Conservation (phyloP, 2,329 filamentous ascomycete genomes). For the Hypoxylon sp. region DNA sequence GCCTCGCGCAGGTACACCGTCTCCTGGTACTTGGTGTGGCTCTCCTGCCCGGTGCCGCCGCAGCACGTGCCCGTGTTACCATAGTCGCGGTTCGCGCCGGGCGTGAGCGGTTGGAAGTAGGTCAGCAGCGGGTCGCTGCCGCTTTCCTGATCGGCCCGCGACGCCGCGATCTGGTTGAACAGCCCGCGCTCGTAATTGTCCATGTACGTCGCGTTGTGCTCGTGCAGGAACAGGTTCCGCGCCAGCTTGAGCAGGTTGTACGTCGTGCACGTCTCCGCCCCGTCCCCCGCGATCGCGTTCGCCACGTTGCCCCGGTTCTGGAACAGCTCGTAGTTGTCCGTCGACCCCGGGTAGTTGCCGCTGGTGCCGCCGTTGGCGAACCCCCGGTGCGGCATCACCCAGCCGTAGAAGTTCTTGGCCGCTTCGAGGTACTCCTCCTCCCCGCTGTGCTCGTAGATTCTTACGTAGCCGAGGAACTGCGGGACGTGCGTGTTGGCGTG, state of each 20-base stretch:
- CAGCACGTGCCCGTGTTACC: constrained; percentile 47
- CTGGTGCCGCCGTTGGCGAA: constrained; percentile 45
- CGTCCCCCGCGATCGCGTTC: constrained; percentile 40
- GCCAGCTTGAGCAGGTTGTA: constrained; percentile 47
- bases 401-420: constrained; percentile 47
- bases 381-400: constrained; percentile 45
- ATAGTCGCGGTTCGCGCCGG: constrained; percentile 40
- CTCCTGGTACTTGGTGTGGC: constrained; percentile 48
- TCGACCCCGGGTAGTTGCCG: constrained; percentile 44
- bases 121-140: constrained; percentile 42
- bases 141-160: constrained; percentile 40
- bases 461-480: constrained; percentile 45
- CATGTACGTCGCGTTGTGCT: constrained; percentile 47
- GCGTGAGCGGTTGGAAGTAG: constrained; percentile 46
- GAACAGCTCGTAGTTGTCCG: constrained; percentile 46
- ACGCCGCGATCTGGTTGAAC: constrained; percentile 47
- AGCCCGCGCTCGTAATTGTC: constrained; percentile 47
- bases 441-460: constrained; percentile 44
- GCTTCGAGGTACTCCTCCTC: constrained; percentile 43
- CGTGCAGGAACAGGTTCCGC: constrained; percentile 45
- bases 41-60: constrained; percentile 46
- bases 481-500: constrained; percentile 47
- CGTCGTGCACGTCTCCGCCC: constrained; percentile 46
- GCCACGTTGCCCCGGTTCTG: constrained; percentile 47
- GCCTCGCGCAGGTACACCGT: constrained; percentile 47